These are phyloP conservation scores for Paramecium sonneborni DNA, from an alignment of 73 alveolate species.

Conservation along the genomic window DNA sequence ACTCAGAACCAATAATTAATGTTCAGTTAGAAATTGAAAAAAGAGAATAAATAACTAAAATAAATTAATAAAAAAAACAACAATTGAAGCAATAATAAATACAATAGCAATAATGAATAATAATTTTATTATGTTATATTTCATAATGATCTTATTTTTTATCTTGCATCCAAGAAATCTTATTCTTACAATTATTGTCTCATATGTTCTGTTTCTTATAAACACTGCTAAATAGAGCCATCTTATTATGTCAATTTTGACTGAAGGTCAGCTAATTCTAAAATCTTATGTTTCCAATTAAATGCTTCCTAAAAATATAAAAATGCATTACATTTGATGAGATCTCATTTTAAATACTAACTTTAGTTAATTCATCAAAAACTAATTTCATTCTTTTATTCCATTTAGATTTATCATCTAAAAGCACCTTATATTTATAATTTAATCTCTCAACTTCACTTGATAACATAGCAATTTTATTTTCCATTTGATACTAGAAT, in stretches of 20 bases:
- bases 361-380: slow-evolving; percentile 12
- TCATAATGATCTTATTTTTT: neutral
- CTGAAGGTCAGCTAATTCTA: neutral
- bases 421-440: slow-evolving; percentile 10
- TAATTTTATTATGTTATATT: neutral
- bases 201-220: neutral
- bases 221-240: neutral
- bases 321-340: neutral
- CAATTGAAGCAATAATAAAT: neutral
- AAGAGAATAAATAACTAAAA: slow-evolving; percentile 33
- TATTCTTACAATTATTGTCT: neutral
- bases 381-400: neutral
- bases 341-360: neutral
- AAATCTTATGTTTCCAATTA: slow-evolving; percentile 2
- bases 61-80: neutral
- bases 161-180: slow-evolving; percentile 33
- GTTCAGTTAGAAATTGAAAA: neutral
- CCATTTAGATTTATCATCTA: slow-evolving; percentile 32
- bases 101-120: neutral
- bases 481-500: neutral
- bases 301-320: neutral
- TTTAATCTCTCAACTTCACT: slow-evolving; percentile 35
- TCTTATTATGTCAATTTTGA: neutral
- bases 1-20: slow-evolving; percentile 29
- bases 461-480: slow-evolving; percentile 51